Percentiles rank a stretch among this genome's conserved stretches.
Conservation (phyloP, 257 asterid species). For the Solanum neorickii region DNA sequence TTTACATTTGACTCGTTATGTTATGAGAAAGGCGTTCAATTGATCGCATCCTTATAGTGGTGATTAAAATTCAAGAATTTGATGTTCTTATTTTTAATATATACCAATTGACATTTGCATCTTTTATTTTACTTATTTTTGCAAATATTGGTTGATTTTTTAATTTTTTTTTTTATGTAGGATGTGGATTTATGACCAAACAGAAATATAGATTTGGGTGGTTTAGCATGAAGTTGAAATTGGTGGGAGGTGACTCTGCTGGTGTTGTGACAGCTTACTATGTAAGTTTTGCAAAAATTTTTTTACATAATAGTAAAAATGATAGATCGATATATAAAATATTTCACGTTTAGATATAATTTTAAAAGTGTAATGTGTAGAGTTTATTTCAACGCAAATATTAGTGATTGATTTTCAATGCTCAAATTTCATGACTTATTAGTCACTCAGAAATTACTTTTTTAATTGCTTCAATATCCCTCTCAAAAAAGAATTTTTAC, state of each 20-base stretch:
- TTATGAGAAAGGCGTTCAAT: neutral
- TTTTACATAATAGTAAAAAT: neutral
- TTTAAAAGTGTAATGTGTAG: neutral
- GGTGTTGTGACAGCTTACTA: conserved; percentile 96
- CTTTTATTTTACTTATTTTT: neutral
- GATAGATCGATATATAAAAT: too few species aligned
- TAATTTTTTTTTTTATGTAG: conserved; percentile 4
- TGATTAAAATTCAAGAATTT: neutral
- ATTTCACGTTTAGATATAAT: too few species aligned
- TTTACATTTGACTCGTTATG: too few species aligned
- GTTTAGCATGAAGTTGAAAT: conserved; percentile 93
- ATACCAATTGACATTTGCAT: neutral
- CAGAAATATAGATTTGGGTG: conserved; percentile 86
- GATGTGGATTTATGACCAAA: conserved; percentile 90
- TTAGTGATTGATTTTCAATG: too few species aligned
- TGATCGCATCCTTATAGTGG: neutral
- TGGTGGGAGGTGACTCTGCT: conserved; percentile 89
- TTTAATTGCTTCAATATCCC: neutral
- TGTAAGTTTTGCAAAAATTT: conserved; percentile 23
- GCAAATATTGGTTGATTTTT: neutral
- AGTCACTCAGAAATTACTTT: fast-evolving
- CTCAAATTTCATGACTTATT: neutral
- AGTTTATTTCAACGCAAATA: too few species aligned
- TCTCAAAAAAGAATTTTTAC: neutral
- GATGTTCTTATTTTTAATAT: neutral